Evolutionary conservation across 331 rosid genomes (phyloP), one percentile per base, ranked within the genome.

Genomic region (Saraca asoca): DNA sequence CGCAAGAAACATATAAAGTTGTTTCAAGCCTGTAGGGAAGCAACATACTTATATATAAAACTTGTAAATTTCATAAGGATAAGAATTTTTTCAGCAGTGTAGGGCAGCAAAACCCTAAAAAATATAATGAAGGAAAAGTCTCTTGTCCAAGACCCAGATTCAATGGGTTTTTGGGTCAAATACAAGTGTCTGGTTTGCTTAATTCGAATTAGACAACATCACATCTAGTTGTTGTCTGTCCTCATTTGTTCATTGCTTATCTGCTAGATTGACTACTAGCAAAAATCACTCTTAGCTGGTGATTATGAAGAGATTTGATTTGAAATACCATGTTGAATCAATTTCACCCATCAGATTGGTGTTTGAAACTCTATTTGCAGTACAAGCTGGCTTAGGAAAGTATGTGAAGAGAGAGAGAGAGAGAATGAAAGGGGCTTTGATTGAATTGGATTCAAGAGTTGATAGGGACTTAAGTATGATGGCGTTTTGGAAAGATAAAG

Each of bases 381-480:
- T 12, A 58, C 57, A 44, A 69, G 72, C 49, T 68, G 70, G 64
- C 53, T 48, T 14, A 70, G 0, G 52, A 64, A 76, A 29, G 6
- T 18, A 41, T 50, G 5, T 11, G 31, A 24, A 24, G 31, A 24
- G 58, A 57, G 69, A 74, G 61, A 55, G 24, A 55, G 35, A 24
- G 31, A 24, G 31, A 24, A 24, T 10, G 9, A 52, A 61, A 43
- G 7, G 51, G 31, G 45, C 16, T 34, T 42, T 50, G 70, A 69
- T 70, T 56, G 74, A 73, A 83, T 77, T 74, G 51, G 66, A 63
- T 71, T 73, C 66, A 69, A 59, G 69, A 20, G 76, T 55, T 71
- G 80, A 76, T 54, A 58, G 59, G 49, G 83, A 57, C 73, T 76
- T 50, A 41, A 60, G 33, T n/a, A 90, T 85, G 85, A 90, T 83